Percentiles rank a stretch among this genome's conserved stretches.
Conservation (phyloP, 148 eudicot species). For the Talinum fruticosum region DNA sequence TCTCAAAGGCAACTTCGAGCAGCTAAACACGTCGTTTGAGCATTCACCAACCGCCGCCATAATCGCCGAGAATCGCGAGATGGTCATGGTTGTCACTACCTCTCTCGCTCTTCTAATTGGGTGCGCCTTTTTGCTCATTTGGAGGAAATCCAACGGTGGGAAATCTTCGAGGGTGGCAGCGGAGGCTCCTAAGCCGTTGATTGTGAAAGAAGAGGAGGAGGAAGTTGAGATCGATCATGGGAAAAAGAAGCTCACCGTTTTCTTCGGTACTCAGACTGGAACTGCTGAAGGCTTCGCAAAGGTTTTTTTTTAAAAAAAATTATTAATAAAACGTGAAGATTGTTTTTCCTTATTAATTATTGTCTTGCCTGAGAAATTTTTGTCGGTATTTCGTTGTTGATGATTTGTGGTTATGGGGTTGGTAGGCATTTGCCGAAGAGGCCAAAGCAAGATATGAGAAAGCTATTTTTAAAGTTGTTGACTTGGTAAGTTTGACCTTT, state of each 20-base stretch:
- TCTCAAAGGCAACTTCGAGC: constrained; percentile 42
- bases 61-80: constrained; percentile 53
- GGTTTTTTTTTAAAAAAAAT: constrained; percentile 29
- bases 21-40: constrained; percentile 41
- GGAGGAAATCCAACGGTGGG: constrained; percentile 49
- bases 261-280: constrained; percentile 92
- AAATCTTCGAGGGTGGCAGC: constrained; percentile 26
- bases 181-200: constrained; percentile 41
- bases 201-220: constrained; percentile 33
- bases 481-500: constrained; percentile 54
- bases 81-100: constrained; percentile 56
- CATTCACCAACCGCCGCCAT: constrained; percentile 37
- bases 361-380: neutral
- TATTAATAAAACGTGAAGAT: neutral
- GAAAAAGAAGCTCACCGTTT: constrained; percentile 63
- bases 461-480: constrained; percentile 71
- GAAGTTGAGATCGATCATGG: constrained; percentile 64
- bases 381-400: neutral
- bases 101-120: constrained; percentile 70
- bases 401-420: constrained; percentile 21
- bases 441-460: constrained; percentile 87
- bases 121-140: constrained; percentile 43
- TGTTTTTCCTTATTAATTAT: neutral
- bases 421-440: constrained; percentile 82
- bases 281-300: constrained; percentile 97